phyloP scores from a whole-genome alignment of 2,329 filamentous ascomycete genomes.

The Chrysoporthe austroafricana region DNA sequence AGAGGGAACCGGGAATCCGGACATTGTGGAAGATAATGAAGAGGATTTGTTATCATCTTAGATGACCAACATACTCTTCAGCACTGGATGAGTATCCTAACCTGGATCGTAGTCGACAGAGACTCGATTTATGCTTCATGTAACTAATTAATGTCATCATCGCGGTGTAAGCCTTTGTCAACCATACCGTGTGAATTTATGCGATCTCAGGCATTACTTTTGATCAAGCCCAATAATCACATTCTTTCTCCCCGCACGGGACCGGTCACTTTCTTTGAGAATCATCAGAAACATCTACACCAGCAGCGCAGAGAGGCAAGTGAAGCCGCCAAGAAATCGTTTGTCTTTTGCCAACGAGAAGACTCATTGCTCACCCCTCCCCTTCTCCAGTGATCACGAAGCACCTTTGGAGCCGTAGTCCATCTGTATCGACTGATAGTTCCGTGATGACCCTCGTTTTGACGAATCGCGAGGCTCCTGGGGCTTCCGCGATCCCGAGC shows the following conservation, averaged over 20 bases:
- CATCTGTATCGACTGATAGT: slow-evolving; percentile 25
- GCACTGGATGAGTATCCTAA: not conserved
- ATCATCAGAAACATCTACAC: not conserved
- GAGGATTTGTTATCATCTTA: not conserved
- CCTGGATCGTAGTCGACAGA: not conserved
- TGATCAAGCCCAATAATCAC: no score
- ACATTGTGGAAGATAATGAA: no score
- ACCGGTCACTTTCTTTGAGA: not conserved
- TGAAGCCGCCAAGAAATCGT: not conserved
- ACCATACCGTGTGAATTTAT: not conserved
- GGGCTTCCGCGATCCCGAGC: slow-evolving; percentile 18
- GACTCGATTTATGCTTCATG: not conserved
- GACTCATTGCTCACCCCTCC: slow-evolving; percentile 2
- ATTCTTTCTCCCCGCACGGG: not conserved
- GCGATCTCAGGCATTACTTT: not conserved
- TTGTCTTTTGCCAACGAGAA: not conserved
- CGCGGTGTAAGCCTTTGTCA: not conserved
- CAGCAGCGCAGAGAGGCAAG: not conserved
- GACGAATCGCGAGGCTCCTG: slow-evolving; percentile 18
- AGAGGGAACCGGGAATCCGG: not conserved
- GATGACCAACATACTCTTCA: not conserved
- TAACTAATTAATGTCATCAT: not conserved
- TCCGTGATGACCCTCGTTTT: slow-evolving; percentile 11
- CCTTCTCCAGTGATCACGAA: slow-evolving; percentile 12
- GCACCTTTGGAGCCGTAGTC: slow-evolving; percentile 12